phyloP scores from a whole-genome alignment of 805 yeast species.

The Saturnispora hagleri region DNA sequence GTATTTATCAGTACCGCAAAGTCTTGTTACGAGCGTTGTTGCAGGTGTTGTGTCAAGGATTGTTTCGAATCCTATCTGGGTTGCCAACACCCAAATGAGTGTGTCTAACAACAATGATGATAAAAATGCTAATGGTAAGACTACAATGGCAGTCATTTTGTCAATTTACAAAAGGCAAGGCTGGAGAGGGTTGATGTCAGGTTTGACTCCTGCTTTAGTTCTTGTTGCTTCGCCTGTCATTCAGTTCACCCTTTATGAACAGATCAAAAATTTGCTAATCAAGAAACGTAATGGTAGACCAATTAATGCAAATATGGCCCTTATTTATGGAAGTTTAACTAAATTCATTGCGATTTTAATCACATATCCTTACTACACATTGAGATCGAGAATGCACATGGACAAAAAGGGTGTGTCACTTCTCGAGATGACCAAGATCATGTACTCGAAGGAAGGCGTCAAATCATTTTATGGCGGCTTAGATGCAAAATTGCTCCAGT shows the following conservation, averaged over 20 bases:
- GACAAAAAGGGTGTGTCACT: constrained; percentile 27
- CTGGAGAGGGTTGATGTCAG: constrained; percentile 62
- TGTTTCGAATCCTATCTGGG: constrained; percentile 88
- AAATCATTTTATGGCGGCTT: constrained; percentile 76
- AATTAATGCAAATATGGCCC: constrained; percentile 67
- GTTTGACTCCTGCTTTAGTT: constrained; percentile 79
- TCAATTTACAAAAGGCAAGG: constrained; percentile 70
- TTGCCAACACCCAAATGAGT: constrained; percentile 84
- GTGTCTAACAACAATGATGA: constrained; percentile 30
- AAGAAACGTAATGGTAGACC: constrained; percentile 37
- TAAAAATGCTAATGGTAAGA: constrained; percentile 6
- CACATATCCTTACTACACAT: constrained; percentile 87
- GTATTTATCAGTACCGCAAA: constrained; percentile 53
- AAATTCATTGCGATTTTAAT: constrained; percentile 80
- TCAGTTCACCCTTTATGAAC: constrained; percentile 89
- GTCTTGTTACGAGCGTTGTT: constrained; percentile 69
- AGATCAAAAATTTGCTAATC: constrained; percentile 57
- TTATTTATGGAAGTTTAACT: constrained; percentile 81
- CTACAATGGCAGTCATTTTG: constrained; percentile 47
- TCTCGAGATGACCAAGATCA: constrained; percentile 44
- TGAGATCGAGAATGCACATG: constrained; percentile 83
- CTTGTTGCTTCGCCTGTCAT: constrained; percentile 83
- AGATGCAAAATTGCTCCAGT: constrained; percentile 68
- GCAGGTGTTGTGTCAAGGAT: constrained; percentile 83
- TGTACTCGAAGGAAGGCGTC: constrained; percentile 62